phyloP scores from a whole-genome alignment of 331 rosid species.

The Rosa hybrid region DNA sequence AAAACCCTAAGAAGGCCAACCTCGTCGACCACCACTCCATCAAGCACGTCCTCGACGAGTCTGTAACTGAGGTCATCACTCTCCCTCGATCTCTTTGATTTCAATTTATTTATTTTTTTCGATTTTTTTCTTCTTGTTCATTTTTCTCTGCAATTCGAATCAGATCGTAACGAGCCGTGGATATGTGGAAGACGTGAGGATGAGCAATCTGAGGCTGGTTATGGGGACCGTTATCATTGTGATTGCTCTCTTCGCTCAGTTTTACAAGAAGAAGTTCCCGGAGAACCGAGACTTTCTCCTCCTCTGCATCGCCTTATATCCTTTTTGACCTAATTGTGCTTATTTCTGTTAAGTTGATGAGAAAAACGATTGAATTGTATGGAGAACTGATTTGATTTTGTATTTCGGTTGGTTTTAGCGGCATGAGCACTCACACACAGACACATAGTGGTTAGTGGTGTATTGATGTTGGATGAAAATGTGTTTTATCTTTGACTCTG shows the following conservation, averaged over 20 bases:
- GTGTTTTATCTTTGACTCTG: constrained; percentile 60
- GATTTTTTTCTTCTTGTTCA: not conserved
- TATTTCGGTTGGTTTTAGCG: not conserved
- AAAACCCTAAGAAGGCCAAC: constrained; percentile 75
- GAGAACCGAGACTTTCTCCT: constrained; percentile 83
- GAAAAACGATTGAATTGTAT: not conserved
- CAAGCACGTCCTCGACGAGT: constrained; percentile 83
- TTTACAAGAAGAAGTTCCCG: constrained; percentile 92
- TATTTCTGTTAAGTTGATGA: not conserved
- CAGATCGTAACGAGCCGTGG: constrained; percentile 77
- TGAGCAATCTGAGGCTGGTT: constrained; percentile 69
- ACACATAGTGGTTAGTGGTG: not conserved
- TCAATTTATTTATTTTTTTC: not conserved
- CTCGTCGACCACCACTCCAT: constrained; percentile 85
- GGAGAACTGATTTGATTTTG: not conserved
- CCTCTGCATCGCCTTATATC: constrained; percentile 80
- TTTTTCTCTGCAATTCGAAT: constrained; percentile 3
- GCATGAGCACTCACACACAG: too few relatives aligned
- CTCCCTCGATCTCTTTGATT: not conserved
- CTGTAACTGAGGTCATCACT: constrained; percentile 66
- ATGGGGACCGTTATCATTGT: constrained; percentile 67
- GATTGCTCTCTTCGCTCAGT: constrained; percentile 88
- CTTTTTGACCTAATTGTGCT: constrained; percentile 21
- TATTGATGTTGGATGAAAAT: not conserved
- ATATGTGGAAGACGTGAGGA: constrained; percentile 78